Evolutionary conservation across 768 basidiomycete genomes (phyloP), one percentile per base, ranked within the genome.

Genomic region (Pleurotus pulmonarius): DNA sequence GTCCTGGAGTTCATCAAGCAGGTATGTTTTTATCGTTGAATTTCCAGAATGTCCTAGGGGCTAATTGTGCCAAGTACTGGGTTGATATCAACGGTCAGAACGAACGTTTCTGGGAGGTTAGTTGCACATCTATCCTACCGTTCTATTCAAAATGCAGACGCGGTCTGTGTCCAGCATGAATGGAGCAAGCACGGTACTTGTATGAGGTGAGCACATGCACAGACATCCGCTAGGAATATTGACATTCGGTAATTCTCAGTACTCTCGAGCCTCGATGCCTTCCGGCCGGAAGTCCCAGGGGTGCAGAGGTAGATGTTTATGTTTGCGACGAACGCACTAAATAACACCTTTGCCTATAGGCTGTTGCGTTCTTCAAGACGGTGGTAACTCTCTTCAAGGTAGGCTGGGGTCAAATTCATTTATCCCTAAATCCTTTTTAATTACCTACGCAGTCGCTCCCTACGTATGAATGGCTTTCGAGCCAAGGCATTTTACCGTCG

Each of bases 401-500:
- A 60, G 5, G 24, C 34, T 12, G 69, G 37, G 39, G 41, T 55
- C 16, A 9, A 16, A 1, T 11, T 26, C 41, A 5, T n/a, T 8
- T 3, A 18, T 37, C 5, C 4, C 9, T n/a, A 1, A 7, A 4
- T 37, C 7, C 11, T 20, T 15, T n/a, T 18, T 24, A 29, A 18
- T 20, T 26, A 18, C 25, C 11, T 8, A 15, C 13, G 8, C 38
- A 75, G 81, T 76, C 77, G 11, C 81, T 92, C 18, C 87, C 90
- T 0, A 92, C 92, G 2, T 92, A 83, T 67, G 75, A 80, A 11
- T 92, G 82, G 83, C 83, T 94, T 41, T 70, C 75, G 15, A 71
- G 78, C 18, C 84, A 79, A 16, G 90, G 90, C 22, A 93, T 94
- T 61, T 81, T 80, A 3, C 92, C 92, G 9, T 80, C 78, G 13